Evolutionary conservation across 1,284 basidiomycete species (phyloP), one percentile per base, ranked within the genome.

Genomic region (Cutaneotrichosporon sp.): DNA sequence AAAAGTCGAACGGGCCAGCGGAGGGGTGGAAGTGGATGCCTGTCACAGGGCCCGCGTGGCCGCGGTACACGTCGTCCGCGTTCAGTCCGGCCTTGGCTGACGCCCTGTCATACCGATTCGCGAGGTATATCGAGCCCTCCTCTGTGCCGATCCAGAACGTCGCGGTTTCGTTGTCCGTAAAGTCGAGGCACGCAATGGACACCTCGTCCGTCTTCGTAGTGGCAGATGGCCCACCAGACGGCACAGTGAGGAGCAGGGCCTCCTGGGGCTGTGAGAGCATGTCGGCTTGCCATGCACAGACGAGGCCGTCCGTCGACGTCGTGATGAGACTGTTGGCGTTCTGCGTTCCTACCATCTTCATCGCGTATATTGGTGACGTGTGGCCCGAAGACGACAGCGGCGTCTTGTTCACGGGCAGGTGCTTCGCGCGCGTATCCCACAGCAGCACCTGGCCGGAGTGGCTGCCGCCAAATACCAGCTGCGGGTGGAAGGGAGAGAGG

Each of bases 221-320:
- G 10, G 22, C 19, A 4, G 22, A n/a, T 4, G 44, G 32, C 17
- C 29, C 42, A 34, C 41, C 31, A 0, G 71, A 87, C 4, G 86
- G 82, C 60, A 92, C 88, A 4, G 86, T 76, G 3, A 97, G 80
- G 63, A 91, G 87, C 7, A 96, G 82, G 5, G 89, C 88, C 85
- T 97, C 93, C 86, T 94, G 91, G 4, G 96, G 96, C 66, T 92
- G 87, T 2, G 93, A 90, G 29, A 99, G 83, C 92, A 98, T 97
- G 76, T 99, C 96, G 3, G 97, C 87, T 33, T 94, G 79, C 96
- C 96, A 99, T 67, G 88, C 90, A 73, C 96, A 98, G 4, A 98
- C 88, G 20, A 87, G 87, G 0, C 96, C 96, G 70, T 99, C 96
- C 2, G 93, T 97, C 60, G 88, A 92, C 60, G 88, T 90, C 16